These are phyloP conservation scores for Platanthera guangdongensis DNA, from an alignment of 106 monocot genomes.

Conservation along the genomic window DNA sequence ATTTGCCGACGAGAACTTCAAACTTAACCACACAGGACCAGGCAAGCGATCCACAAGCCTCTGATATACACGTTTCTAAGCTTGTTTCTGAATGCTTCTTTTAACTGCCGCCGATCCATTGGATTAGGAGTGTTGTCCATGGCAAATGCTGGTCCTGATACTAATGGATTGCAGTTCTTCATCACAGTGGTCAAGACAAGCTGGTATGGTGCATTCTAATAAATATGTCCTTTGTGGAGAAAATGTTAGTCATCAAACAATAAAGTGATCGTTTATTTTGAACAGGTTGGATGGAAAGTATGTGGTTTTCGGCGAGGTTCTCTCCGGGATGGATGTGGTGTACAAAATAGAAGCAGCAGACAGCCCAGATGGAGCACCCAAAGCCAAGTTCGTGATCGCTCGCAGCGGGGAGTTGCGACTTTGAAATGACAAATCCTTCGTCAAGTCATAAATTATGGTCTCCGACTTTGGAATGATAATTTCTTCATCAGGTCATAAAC, in stretches of 20 bases:
- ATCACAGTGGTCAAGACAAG: slow-evolving; percentile 80
- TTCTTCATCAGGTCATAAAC: not conserved
- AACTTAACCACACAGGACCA: slow-evolving; percentile 86
- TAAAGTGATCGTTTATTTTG: not conserved
- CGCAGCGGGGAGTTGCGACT: slow-evolving; percentile 82
- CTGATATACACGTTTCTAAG: no score
- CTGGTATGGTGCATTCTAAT: slow-evolving; percentile 41
- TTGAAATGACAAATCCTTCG: slow-evolving; percentile 10
- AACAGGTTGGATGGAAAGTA: slow-evolving; percentile 93
- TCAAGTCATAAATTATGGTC: no score
- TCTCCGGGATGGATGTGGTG: slow-evolving; percentile 94
- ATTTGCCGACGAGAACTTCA: slow-evolving; percentile 92
- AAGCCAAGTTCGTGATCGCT: slow-evolving; percentile 67
- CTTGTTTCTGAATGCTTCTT: not conserved
- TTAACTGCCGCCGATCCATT: not conserved
- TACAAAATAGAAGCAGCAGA: slow-evolving; percentile 97
- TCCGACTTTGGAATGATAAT: not conserved
- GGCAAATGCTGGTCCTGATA: slow-evolving; percentile 84
- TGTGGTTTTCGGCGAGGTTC: slow-evolving; percentile 88
- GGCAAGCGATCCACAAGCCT: slow-evolving; percentile 16
- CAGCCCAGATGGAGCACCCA: slow-evolving; percentile 63
- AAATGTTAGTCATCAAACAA: not conserved
- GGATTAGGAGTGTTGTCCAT: slow-evolving; percentile 69
- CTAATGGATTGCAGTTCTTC: slow-evolving; percentile 92
- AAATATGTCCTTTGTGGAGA: no score